Percentiles rank a stretch among this genome's conserved stretches.
Conservation (phyloP, 129 eudicot species). For the Logfia minima region DNA sequence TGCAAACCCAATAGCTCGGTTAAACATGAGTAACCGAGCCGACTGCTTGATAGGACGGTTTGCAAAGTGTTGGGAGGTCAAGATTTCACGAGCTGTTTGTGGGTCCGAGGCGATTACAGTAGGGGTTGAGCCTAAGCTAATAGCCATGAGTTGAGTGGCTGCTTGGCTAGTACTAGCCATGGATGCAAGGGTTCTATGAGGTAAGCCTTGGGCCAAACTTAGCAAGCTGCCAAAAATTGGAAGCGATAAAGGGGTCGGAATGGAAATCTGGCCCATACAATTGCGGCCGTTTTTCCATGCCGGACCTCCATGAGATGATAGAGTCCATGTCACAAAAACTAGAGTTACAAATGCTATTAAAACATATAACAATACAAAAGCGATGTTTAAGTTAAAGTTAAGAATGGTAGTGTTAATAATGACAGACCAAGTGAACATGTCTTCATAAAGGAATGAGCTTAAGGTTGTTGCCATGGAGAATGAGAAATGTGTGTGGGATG, state of each 20-base stretch:
- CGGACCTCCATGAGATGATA: slow-evolving; percentile 46
- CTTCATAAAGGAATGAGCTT: slow-evolving; percentile 15
- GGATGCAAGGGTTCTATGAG: slow-evolving; percentile 60
- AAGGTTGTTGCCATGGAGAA: slow-evolving; percentile 17
- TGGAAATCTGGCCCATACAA: slow-evolving; percentile 39
- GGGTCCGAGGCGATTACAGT: slow-evolving; percentile 65
- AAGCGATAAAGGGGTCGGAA: slow-evolving; percentile 53
- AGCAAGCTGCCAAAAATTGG: slow-evolving; percentile 59
- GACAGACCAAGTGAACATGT: slow-evolving; percentile 32
- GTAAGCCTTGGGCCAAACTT: slow-evolving; percentile 50
- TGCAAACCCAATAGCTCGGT: slow-evolving; percentile 76
- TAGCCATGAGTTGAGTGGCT: slow-evolving; percentile 65
- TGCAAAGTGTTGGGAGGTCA: slow-evolving; percentile 57
- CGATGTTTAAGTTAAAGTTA: slow-evolving; percentile 21
- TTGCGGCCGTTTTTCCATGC: slow-evolving; percentile 60
- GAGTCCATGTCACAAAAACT: slow-evolving; percentile 41
- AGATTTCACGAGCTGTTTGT: slow-evolving; percentile 48
- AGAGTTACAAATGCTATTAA: slow-evolving; percentile 28
- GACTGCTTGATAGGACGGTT: slow-evolving; percentile 73
- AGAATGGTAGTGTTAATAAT: slow-evolving; percentile 34
- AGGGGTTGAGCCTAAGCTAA: slow-evolving; percentile 64
- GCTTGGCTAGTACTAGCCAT: slow-evolving; percentile 35
- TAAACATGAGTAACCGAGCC: slow-evolving; percentile 63
- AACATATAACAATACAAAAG: slow-evolving; percentile 10
- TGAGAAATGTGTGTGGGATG: neutral